Evolutionary conservation across 2,329 filamentous ascomycete species (phyloP), one percentile per base, ranked within the genome.

Genomic region (Rugonectria rugulosa): DNA sequence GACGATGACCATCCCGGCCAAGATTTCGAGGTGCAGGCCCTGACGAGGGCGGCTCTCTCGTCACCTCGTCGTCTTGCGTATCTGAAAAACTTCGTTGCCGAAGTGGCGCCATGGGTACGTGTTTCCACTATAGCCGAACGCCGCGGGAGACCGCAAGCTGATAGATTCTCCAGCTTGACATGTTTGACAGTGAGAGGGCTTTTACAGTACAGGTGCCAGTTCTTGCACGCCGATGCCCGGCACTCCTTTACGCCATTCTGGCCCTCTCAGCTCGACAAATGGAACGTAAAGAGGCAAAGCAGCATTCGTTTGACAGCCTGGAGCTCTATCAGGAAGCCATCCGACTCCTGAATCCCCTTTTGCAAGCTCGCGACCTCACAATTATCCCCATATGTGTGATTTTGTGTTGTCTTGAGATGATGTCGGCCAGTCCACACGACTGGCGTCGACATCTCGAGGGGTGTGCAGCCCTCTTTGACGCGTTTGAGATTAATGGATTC

Each of bases 391-490:
- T 72, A n/a, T 77, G 75, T 45, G 70, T 72, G 11, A 70, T 77
- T 3, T 67, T 77, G 1, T 77, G 75, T 57, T 71, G 69, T 41
- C 60, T 77, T n/a, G 75, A 77, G 63, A 77, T 77, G 75, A 76
- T 77, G 73, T 74, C 72, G 5, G 73, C 72, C 21, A 72, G 71
- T 48, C 71, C 70, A 1, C 68, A 68, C 26, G 81, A 82, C 55
- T 86, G 83, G 83, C 72, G 80, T 2, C 75, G 78, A 9, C 83
- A 86, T 61, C 70, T 86, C 2, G 83, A 86, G 49, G 83, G 83
- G 1, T 85, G 82, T 56, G 82, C 83, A 3, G 79, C 79, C 3
- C 70, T 86, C 4, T 80, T 86, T 38, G 77, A 81, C 57, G 76
- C 80, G 0, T 77, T 81, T 44, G 79, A 75, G 9, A 78, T 85